phyloP scores from a whole-genome alignment of 148 eudicot genomes.

The Chenopodium berlandieri region DNA sequence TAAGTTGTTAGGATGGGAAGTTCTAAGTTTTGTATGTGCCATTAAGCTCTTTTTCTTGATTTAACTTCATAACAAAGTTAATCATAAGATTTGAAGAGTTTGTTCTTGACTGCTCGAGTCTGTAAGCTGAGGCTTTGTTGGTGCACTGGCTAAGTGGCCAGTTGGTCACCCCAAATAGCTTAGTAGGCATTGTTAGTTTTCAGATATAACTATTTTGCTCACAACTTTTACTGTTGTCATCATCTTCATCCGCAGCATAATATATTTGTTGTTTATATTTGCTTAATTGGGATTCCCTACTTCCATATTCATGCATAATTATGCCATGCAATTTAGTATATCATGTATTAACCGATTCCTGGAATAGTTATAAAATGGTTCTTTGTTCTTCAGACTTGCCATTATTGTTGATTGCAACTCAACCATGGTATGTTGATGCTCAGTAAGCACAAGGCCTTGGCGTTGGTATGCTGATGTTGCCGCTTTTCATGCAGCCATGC shows the following conservation, averaged over 20 bases:
- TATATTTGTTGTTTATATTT: neutral
- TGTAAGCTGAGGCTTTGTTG: constrained; percentile 7
- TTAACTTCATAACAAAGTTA: constrained; percentile 10
- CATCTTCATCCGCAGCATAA: neutral
- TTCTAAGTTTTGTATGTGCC: constrained; percentile 2
- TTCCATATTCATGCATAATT: too few species aligned
- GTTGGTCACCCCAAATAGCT: neutral
- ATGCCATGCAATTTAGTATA: too few species aligned
- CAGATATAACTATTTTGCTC: neutral
- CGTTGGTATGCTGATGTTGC: too few species aligned
- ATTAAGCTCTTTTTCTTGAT: constrained; percentile 10
- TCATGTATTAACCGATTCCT: too few species aligned
- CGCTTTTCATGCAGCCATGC: too few species aligned
- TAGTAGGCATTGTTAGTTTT: neutral
- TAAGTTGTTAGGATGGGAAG: neutral
- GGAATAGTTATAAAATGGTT: too few species aligned
- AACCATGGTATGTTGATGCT: too few species aligned
- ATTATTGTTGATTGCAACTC: too few species aligned
- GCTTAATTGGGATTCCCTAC: neutral
- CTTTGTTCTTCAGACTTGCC: too few species aligned
- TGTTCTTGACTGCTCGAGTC: neutral
- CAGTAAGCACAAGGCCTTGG: too few species aligned
- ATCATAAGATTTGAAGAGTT: neutral
- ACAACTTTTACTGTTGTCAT: neutral
- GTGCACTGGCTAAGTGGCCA: neutral